Conservation (phyloP, 2,329 filamentous ascomycete species). For the Pseudocercospora fuligena region DNA sequence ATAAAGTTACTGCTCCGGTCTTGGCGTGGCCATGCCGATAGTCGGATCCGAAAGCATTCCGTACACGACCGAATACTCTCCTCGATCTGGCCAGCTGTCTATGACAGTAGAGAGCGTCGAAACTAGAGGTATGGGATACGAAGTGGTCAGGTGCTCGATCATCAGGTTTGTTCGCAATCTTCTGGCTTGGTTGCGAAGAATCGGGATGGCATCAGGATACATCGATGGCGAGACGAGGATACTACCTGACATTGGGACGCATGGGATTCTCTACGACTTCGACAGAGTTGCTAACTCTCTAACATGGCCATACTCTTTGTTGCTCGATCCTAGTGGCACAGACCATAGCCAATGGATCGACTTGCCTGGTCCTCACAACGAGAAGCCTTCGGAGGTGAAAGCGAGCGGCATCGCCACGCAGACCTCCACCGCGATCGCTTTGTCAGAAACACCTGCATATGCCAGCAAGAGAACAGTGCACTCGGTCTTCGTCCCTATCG, state of each 20-base stretch:
- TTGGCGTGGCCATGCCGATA: background rate
- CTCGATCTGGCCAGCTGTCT: background rate
- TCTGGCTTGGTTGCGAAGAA: background rate
- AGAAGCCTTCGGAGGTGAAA: background rate
- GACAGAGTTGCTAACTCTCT: background rate
- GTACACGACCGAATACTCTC: background rate
- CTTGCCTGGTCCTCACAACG: background rate
- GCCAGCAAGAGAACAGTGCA: background rate
- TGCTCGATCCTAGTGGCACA: background rate
- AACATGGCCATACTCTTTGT: background rate
- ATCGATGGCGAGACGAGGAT: background rate
- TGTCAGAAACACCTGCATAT: background rate
- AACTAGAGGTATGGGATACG: background rate
- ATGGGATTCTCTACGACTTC: background rate
- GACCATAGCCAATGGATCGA: background rate
- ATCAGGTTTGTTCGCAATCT: background rate
- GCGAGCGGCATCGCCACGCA: background rate
- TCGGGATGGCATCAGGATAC: background rate
- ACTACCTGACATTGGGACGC: background rate
- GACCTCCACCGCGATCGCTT: background rate
- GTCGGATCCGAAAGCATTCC: background rate
- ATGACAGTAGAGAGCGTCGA: background rate
- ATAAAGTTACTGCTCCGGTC: background rate
- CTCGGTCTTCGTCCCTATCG: background rate
- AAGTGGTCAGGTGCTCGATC: background rate